Conservation (phyloP, 352 stramenopile species). For the Phytophthora citrophthora region DNA sequence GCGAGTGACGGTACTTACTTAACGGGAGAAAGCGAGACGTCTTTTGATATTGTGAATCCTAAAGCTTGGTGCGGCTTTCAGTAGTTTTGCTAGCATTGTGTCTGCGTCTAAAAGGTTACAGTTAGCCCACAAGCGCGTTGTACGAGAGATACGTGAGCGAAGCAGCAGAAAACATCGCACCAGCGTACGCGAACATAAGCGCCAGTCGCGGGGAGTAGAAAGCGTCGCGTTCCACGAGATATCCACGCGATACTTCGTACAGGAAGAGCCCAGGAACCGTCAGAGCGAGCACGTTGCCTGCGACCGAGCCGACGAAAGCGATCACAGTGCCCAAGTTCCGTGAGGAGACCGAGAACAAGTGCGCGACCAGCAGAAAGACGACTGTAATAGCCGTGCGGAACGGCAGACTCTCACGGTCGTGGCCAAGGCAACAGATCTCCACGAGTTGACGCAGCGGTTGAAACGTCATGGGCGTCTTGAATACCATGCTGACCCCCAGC, state of each 20-base stretch:
- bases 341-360: constrained; percentile 68
- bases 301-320: constrained; percentile 76
- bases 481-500: constrained; percentile 75
- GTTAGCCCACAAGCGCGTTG: constrained; percentile 51
- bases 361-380: constrained; percentile 69
- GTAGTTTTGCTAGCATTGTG: neutral
- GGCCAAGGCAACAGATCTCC: constrained; percentile 74
- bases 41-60: constrained; percentile 40
- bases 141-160: constrained; percentile 78
- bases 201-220: constrained; percentile 67
- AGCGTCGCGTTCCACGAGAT: constrained; percentile 51
- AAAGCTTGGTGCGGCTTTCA: constrained; percentile 7
- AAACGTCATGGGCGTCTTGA: constrained; percentile 89
- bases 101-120: constrained; percentile 26
- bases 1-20: constrained; percentile 38
- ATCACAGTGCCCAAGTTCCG: constrained; percentile 75
- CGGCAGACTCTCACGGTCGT: constrained; percentile 69
- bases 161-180: constrained; percentile 58
- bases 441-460: constrained; percentile 81
- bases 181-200: constrained; percentile 54
- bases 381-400: constrained; percentile 76
- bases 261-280: constrained; percentile 78
- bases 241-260: constrained; percentile 70
- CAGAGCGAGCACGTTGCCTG: constrained; percentile 75
- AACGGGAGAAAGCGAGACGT: constrained; percentile 31